Conservation (phyloP, 78 protist species). For the Dictyostelium firmibasis region DNA sequence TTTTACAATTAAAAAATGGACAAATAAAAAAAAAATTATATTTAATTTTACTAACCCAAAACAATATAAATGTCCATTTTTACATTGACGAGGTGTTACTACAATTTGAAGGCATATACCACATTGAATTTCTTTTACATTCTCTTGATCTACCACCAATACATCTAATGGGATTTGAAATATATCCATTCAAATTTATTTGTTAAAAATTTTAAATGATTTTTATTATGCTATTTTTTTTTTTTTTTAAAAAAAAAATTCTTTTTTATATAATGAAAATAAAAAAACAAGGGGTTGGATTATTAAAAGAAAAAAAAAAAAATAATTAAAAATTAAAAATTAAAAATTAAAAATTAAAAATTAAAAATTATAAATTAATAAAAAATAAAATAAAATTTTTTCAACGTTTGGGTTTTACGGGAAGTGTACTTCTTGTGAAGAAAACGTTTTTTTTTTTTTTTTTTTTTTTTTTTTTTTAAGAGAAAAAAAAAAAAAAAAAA, state of each 20-base stretch:
- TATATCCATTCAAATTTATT: neutral
- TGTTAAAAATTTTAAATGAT: neutral
- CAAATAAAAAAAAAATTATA: neutral
- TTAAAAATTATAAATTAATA: too few species aligned
- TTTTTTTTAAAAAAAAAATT: neutral
- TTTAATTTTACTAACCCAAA: neutral
- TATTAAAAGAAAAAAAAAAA: neutral
- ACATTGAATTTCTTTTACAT: slow-evolving; percentile 45
- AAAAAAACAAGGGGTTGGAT: neutral
- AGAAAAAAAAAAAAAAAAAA: too few species aligned
- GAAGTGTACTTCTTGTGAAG: too few species aligned
- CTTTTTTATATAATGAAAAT: too few species aligned
- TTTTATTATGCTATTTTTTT: neutral
- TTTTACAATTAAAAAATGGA: neutral
- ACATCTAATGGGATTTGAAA: slow-evolving; percentile 35
- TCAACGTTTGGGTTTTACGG: too few species aligned
- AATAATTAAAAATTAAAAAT: neutral
- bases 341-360: too few species aligned
- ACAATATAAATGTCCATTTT: slow-evolving; percentile 57
- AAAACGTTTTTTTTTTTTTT: too few species aligned
- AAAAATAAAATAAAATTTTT: too few species aligned
- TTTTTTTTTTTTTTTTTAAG: too few species aligned
- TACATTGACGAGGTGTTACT: slow-evolving; percentile 50
- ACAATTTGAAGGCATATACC: slow-evolving; percentile 59
- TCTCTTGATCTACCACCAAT: slow-evolving; percentile 53